A percentile compares a stretch with the other conserved stretches of the same genome.
These are phyloP conservation scores for Melastoma candidum DNA, from an alignment of 441 rosid species.

Conservation along the genomic window DNA sequence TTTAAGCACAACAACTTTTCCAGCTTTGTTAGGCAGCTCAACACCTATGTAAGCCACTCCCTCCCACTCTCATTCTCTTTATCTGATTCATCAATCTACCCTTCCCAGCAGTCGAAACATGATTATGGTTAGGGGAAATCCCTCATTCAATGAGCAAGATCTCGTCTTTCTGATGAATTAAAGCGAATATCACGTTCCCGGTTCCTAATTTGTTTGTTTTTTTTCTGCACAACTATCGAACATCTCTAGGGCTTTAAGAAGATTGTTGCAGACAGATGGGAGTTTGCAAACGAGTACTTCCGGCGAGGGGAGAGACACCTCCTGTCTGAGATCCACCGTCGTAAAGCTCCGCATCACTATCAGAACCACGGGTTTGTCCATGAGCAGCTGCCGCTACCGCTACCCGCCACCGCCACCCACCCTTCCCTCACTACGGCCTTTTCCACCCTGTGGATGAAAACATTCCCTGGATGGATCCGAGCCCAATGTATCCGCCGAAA, in stretches of 20 bases:
- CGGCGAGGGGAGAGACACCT: constrained; percentile 31
- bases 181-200: no score
- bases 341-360: constrained; percentile 19
- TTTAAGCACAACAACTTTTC: constrained; percentile 43
- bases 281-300: constrained; percentile 32
- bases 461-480: constrained; percentile 13
- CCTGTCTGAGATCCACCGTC: constrained; percentile 31
- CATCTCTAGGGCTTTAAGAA: constrained; percentile 34
- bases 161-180: no score
- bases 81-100: neutral
- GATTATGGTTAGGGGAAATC: no score
- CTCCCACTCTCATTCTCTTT: neutral
- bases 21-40: constrained; percentile 36
- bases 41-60: constrained; percentile 24
- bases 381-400: neutral
- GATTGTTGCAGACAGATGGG: constrained; percentile 37
- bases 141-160: no score
- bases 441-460: constrained; percentile 11
- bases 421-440: constrained; percentile 3
- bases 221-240: no score
- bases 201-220: no score
- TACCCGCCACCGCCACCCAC: neutral
- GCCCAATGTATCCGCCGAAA: neutral
- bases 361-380: constrained; percentile 3
- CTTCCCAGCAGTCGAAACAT: no score